Conservation (phyloP, 805 yeast species). For the Starmerella vaccinii region DNA sequence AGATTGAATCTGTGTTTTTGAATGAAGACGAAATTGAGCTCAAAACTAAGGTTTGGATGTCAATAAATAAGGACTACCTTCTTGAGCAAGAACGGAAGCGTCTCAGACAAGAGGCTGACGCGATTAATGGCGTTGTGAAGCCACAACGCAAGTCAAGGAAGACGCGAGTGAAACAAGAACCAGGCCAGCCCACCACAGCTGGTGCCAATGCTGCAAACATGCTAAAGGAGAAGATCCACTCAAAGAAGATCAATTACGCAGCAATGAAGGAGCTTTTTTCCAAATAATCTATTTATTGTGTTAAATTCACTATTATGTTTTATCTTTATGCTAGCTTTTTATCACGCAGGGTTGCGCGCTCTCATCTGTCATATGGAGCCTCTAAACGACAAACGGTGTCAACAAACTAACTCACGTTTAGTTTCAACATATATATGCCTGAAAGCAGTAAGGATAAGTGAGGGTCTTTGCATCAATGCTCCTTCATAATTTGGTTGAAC, state of each 20-base stretch:
- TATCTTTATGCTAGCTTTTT: neutral
- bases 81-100: constrained; percentile 77
- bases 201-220: constrained; percentile 71
- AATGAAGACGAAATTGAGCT: constrained; percentile 57
- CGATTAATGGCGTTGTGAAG: constrained; percentile 62
- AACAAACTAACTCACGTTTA: no score
- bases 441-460: no score
- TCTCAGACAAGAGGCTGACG: constrained; percentile 77
- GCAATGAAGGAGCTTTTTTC: constrained; percentile 46
- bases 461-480: no score
- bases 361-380: no score
- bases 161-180: constrained; percentile 28
- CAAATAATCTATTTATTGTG: constrained; percentile 7
- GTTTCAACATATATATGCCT: no score
- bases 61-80: constrained; percentile 75
- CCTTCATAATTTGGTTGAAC: no score
- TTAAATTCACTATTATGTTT: neutral
- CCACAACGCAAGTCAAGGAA: constrained; percentile 36
- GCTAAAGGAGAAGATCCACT: constrained; percentile 63
- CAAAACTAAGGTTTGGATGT: constrained; percentile 83
- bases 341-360: no score
- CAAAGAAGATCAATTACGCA: constrained; percentile 82
- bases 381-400: no score
- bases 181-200: constrained; percentile 42
- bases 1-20: constrained; percentile 50